A percentile compares a stretch with the other conserved stretches of the same genome.
Conservation (phyloP, 768 basidiomycete genomes). For the Mycena alexandri region DNA sequence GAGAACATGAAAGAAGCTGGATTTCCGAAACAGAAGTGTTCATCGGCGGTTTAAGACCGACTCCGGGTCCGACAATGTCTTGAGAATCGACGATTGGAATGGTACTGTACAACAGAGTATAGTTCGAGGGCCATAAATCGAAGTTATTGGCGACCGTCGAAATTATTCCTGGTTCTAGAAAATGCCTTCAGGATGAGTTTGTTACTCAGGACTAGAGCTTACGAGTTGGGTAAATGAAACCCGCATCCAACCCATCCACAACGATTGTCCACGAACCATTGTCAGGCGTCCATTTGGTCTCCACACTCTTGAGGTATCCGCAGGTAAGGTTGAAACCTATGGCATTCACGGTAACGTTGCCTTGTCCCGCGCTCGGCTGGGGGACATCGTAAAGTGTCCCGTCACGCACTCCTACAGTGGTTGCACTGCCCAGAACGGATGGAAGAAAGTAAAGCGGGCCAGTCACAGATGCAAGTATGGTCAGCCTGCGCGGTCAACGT, state of each 20-base stretch:
- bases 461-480: neutral
- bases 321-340: constrained; percentile 5
- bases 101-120: constrained; percentile 11
- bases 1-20: constrained; percentile 7
- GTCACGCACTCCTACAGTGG: neutral
- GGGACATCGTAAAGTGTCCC: constrained; percentile 4
- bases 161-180: neutral
- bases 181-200: neutral
- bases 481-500: neutral
- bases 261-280: neutral
- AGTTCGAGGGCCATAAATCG: neutral
- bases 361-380: neutral
- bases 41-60: constrained; percentile 3
- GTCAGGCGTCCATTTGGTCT: constrained; percentile 1
- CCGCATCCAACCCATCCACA: constrained; percentile 1
- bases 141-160: neutral
- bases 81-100: constrained; percentile 6
- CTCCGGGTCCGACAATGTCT: neutral
- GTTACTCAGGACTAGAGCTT: neutral
- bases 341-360: constrained; percentile 4
- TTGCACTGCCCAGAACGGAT: neutral
- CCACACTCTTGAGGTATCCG: constrained; percentile 6
- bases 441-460: constrained; percentile 6
- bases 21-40: constrained; percentile 1
- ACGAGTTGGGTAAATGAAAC: neutral